Base-by-base conservation (phyloP, 192 early-diverging fungal species). In the Haplosporangium gracile region DNA sequence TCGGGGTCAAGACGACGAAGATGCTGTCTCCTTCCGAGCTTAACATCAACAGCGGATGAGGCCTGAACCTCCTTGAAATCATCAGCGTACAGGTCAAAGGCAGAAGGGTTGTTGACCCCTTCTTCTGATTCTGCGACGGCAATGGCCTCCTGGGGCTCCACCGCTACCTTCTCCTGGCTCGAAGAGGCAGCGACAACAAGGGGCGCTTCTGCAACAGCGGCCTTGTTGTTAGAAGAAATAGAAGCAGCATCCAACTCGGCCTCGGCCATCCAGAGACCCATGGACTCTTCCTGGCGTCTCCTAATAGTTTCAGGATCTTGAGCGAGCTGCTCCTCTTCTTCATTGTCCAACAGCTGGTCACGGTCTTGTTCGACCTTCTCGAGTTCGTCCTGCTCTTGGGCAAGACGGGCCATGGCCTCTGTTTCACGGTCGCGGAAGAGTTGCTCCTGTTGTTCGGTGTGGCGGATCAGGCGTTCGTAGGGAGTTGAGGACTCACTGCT, bases 241-340 rank as follows among this genome's bases (percentile, higher is more conserved):
- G 15, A 40, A 22, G 39, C 39, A 6, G 77, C 73, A 45, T 85
- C 77, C 36, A 79, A 76, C 6, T 85, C 82, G 26, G 82, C 39
- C 51, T 85, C 82, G 36, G 82, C 71, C 82, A 85, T 85, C 82
- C 82, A 85, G 0, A 85, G 74, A 38, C 82, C 82, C 65, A 85
- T 11, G 34, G 82, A 78, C 22, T 85, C 82, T 70, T 78, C 82
- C 29, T 85, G 82, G 13, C 77, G 49, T 43, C 74, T 70, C 43
- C 82, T 51, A 22, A 78, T 73, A 16, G 82, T 68, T 51, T 79
- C 82, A 16, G 82, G 77, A 71, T 85, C 82, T 68, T 76, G 77
- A 40, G 74, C 77, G 9, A 71, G 53, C 26, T 72, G 77, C n/a
- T 70, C 51, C 45, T 85, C 82, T 39, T 85, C 82, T 40, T 85